Evolutionary conservation across 441 rosid genomes (phyloP), one percentile per base, ranked within the genome.

Genomic region (Isatis lusitanica): DNA sequence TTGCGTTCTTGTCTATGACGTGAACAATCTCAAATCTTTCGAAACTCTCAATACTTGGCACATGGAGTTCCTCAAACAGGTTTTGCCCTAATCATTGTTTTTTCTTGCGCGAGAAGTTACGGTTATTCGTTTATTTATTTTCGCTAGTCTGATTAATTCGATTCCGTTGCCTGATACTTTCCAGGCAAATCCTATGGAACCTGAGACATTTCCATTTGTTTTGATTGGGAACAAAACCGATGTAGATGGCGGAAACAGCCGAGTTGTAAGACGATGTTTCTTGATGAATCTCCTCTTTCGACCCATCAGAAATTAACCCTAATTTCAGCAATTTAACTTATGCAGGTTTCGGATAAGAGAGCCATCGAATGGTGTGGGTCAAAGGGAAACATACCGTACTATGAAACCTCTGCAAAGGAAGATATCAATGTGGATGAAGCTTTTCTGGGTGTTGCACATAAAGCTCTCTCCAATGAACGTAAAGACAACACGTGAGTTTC

Each of bases 21-120:
- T 88, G 11, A 89, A 85, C 74, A 75, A 80, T 30, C 78, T 60
- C 44, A 87, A 76, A 65, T 76, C 94, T 40, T 85, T 89, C 16
- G 89, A 87, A 74, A 67, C 85, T 3, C 88, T 89, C 50, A 78
- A 80, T 42, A 83, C 80, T 71, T 89, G 90, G 94, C 85, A 83
- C 42, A 78, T 52, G 44, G 94, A 87, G 70, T 89, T 89, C 70
- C 85, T 87, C 68, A 87, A 81, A 77, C 91, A 89, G 91, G 94
- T 40, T 24, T 66, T 70, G 21, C 10, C 48, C 46, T 42, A 56
- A 40, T 62, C 6, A 0, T 57, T 50, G 2, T 5, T 3, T 26
- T 44, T 56, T 63, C 68, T 62, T 74, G 73, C 10, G 24, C 1
- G 4, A 26, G 18, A 71, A 66, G 68, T 77, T 64, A 70, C 16